A percentile compares a stretch with the other conserved stretches of the same genome.
These are phyloP conservation scores for Fragaria nilgerrensis DNA, from an alignment of 306 rosid genomes.

Conservation along the genomic window DNA sequence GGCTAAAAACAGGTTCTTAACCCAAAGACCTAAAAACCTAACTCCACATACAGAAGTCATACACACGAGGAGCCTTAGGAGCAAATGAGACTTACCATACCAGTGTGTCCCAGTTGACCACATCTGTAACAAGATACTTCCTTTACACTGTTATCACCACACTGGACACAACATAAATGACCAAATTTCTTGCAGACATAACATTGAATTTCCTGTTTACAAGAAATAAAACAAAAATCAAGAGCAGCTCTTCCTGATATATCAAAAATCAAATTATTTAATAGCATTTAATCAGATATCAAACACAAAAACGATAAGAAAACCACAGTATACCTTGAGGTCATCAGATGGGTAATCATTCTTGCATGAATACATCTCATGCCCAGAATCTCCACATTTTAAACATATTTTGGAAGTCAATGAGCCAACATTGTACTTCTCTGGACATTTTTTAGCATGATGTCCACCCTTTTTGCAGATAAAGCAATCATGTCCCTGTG, in stretches of 20 bases:
- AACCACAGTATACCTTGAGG: slow-evolving; percentile 56
- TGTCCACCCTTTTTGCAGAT: slow-evolving; percentile 80
- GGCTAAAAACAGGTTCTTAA: background rate
- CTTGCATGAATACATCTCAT: slow-evolving; percentile 80
- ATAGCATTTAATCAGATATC: slow-evolving; percentile 11
- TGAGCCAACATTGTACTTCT: slow-evolving; percentile 42
- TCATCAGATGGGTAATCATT: slow-evolving; percentile 61
- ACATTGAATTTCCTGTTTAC: slow-evolving; percentile 68
- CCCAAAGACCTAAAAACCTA: background rate
- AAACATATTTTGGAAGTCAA: slow-evolving; percentile 50
- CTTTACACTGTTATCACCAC: slow-evolving; percentile 29
- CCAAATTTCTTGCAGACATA: slow-evolving; percentile 76
- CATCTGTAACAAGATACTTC: slow-evolving; percentile 86
- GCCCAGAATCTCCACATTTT: slow-evolving; percentile 82
- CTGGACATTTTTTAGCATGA: slow-evolving; percentile 84
- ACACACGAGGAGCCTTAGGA: background rate
- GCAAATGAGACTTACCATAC: slow-evolving; percentile 63
- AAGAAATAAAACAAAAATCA: slow-evolving; percentile 16
- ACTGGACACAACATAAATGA: slow-evolving; percentile 70
- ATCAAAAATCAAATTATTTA: slow-evolving; percentile 2
- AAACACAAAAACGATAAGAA: background rate
- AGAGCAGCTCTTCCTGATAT: background rate
- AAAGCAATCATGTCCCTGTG: slow-evolving; percentile 68
- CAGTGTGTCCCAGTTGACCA: slow-evolving; percentile 80
- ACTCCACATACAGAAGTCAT: background rate